phyloP scores from a whole-genome alignment of 1,284 basidiomycete genomes.

The Heimioporus punctisporus region DNA sequence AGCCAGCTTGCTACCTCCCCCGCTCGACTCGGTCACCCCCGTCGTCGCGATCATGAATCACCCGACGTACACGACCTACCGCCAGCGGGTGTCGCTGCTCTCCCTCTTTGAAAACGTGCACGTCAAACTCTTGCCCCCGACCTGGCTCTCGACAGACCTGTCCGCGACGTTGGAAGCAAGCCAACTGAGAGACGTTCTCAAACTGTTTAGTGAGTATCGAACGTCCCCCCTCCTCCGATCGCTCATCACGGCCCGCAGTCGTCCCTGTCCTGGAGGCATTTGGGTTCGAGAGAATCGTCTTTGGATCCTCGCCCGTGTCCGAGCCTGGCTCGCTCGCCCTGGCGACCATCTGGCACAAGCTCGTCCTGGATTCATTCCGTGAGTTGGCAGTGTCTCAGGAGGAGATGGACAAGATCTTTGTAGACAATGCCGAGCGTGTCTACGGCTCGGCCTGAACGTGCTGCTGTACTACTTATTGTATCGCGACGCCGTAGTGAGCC shows the following conservation, averaged over 20 bases:
- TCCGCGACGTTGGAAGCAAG: conserved; percentile 42
- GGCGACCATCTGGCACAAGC: conserved; percentile 75
- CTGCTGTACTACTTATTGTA: too few relatives aligned
- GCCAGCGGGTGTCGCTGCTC: conserved; percentile 73
- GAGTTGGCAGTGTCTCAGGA: conserved; percentile 84
- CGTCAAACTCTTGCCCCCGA: conserved; percentile 82
- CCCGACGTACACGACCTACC: conserved; percentile 72
- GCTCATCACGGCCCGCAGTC: conserved; percentile 44
- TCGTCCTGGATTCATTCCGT: conserved; percentile 79
- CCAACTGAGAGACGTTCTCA: conserved; percentile 82
- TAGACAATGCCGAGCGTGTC: conserved; percentile 62
- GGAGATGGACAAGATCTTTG: conserved; percentile 75
- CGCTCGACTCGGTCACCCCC: conserved; percentile 69
- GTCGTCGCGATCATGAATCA: conserved; percentile 80
- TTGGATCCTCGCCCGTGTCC: conserved; percentile 55
- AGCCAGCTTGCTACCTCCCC: conserved; percentile 90
- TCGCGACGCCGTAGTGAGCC: too few relatives aligned
- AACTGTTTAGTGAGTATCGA: conserved; percentile 61
- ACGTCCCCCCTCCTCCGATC: background rate
- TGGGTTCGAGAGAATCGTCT: conserved; percentile 61
- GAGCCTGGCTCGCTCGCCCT: conserved; percentile 56
- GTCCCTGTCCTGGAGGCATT: conserved; percentile 76
- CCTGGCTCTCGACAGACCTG: conserved; percentile 49
- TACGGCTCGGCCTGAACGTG: too few relatives aligned
- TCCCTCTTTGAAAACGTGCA: conserved; percentile 77